Base-by-base conservation (phyloP, 2,329 filamentous ascomycete species). In the Exophiala oligosperma region DNA sequence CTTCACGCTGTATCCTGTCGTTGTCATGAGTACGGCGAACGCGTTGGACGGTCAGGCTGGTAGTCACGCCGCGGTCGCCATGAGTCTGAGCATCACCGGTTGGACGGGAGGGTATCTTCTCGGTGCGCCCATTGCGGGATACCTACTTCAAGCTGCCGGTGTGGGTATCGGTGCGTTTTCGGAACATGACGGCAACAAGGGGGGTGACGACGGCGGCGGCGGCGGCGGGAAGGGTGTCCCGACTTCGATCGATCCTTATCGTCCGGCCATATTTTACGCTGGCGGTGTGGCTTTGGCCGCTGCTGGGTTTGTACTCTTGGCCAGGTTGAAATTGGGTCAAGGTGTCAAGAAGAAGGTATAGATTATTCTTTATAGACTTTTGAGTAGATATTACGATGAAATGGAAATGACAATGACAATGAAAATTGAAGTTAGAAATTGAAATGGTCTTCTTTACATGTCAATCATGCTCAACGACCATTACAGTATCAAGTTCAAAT, bases 1-100 rank as follows among this genome's bases (percentile, higher is more conserved):
- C 73, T 87, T 88, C 66, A 79, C 81, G 1, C 81, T 81, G 0
- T 85, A 87, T 76, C 85, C 85, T 0, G 86, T 84, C 0, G 84
- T 84, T 1, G 81, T 87, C 0, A 79, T 84, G 79, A 62, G 77
- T 84, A 0, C 86, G 85, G 71, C 84, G 83, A 41, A 43, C 0
- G 24, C 28, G 1, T 1, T 81, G 77, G 2, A 74, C 7, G 47
- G 56, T 37, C 38, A 51, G n/a, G 32, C 32, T 6, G 48, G 43
- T 35, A 47, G 41, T 41, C 29, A 81, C 3, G 77, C 84, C 38
- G 74, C 79, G 2, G 79, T 84, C 21, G 83, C 81, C 0, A 84
- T 87, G 79, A 79, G 82, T 3, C 86, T 87, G 82, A 77, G 84
- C 38, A 78, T 85, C 1, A 85, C 80, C 0, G 81, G 81, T 1